Percentiles rank a stretch among this genome's conserved stretches.
Evolutionary conservation across 2,329 filamentous ascomycete genomes (phyloP).

Genomic region (Trichoderma sp.): DNA sequence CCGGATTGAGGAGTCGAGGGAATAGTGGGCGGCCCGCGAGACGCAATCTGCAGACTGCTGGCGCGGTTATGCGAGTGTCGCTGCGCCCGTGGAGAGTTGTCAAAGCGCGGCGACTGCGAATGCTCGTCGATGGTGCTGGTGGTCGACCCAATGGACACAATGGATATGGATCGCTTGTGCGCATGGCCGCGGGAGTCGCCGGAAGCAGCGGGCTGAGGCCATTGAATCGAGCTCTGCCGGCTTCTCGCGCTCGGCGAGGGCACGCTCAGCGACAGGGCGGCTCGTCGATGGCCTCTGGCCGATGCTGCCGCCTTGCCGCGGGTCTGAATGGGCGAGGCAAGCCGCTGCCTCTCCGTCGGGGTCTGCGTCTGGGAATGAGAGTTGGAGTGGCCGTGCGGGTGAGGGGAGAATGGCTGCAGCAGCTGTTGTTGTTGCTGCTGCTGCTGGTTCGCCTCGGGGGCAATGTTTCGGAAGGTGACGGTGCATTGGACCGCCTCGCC

Average conservation of each 20-base stretch:
- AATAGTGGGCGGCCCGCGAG: slow-evolving; percentile 48
- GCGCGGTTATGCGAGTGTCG: slow-evolving; percentile 70
- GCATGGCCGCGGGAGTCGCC: slow-evolving; percentile 52
- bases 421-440: slow-evolving; percentile 29
- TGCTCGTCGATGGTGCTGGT: slow-evolving; percentile 52
- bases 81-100: slow-evolving; percentile 47
- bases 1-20: slow-evolving; percentile 45
- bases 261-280: slow-evolving; percentile 66
- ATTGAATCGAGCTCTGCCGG: slow-evolving; percentile 52
- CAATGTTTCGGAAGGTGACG: slow-evolving; percentile 92
- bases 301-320: slow-evolving; percentile 47
- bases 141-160: slow-evolving; percentile 72
- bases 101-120: slow-evolving; percentile 46
- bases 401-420: background rate
- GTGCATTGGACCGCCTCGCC: slow-evolving; percentile 95
- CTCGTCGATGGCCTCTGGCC: slow-evolving; percentile 62
- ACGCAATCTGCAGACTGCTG: slow-evolving; percentile 74
- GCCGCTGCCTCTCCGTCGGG: slow-evolving; percentile 41
- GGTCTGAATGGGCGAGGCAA: slow-evolving; percentile 49
- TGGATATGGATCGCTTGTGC: slow-evolving; percentile 78
- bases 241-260: slow-evolving; percentile 50
- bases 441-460: slow-evolving; percentile 46
- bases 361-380: slow-evolving; percentile 31
- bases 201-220: slow-evolving; percentile 43
- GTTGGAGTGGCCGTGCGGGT: background rate